A percentile compares a stretch with the other conserved stretches of the same genome.
These are phyloP conservation scores for Hansenula lynferdii DNA, from an alignment of 1,139 yeast genomes.

Conservation along the genomic window DNA sequence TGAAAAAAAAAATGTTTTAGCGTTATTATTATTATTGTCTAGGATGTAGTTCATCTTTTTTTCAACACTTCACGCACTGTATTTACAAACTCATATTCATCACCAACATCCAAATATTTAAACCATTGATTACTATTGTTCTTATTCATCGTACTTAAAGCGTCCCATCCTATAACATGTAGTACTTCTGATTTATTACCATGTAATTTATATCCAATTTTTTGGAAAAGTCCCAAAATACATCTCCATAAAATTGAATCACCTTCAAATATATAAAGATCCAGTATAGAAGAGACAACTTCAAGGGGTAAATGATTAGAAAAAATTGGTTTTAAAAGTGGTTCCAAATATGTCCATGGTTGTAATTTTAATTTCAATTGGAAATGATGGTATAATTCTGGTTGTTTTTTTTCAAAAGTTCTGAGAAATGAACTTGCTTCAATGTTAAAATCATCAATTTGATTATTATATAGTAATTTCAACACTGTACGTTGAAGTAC, in stretches of 20 bases:
- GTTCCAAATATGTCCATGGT: slow-evolving; percentile 31
- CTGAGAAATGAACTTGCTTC: slow-evolving; percentile 39
- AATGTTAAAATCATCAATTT: slow-evolving; percentile 21
- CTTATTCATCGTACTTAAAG: slow-evolving; percentile 18
- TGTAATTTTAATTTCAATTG: slow-evolving; percentile 30
- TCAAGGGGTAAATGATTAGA: slow-evolving; percentile 32
- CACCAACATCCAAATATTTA: slow-evolving; percentile 41
- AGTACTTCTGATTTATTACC: slow-evolving; percentile 45
- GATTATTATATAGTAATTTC: slow-evolving; percentile 24
- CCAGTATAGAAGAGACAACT: slow-evolving; percentile 41
- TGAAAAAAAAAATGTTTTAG: no score
- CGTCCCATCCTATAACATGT: slow-evolving; percentile 27
- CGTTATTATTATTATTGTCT: no score
- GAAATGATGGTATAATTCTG: slow-evolving; percentile 48
- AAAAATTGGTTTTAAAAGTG: slow-evolving; percentile 32
- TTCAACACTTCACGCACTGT: slow-evolving; percentile 33
- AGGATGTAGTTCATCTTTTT: no score
- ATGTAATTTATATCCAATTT: slow-evolving; percentile 46
- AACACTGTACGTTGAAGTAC: slow-evolving; percentile 33
- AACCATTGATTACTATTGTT: slow-evolving; percentile 11
- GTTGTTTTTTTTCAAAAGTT: slow-evolving; percentile 39
- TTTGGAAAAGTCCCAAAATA: slow-evolving; percentile 42
- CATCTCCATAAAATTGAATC: slow-evolving; percentile 45
- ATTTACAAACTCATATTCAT: slow-evolving; percentile 43
- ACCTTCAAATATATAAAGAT: slow-evolving; percentile 58